Conservation (phyloP, 2,329 filamentous ascomycete species). For the Penicillium decumbens region DNA sequence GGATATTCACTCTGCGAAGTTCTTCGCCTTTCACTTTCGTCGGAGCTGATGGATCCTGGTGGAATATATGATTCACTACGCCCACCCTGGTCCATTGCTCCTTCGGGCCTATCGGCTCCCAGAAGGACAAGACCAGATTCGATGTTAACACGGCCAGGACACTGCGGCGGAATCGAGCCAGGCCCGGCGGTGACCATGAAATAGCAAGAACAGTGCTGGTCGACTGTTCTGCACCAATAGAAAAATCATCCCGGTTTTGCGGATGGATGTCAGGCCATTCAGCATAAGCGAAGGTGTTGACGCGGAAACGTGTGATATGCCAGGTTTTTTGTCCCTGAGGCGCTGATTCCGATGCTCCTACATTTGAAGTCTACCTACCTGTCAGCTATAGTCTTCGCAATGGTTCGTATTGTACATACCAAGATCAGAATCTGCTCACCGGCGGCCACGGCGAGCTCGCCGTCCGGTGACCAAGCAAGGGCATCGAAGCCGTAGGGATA, state of each 20-base stretch:
- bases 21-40: conserved; percentile 19
- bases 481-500: conserved; percentile 52
- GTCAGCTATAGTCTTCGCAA: not conserved
- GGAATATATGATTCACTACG: conserved; percentile 51
- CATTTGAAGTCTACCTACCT: conserved; percentile 7
- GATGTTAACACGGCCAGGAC: conserved; percentile 54
- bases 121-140: conserved; percentile 54
- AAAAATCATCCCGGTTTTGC: conserved; percentile 47
- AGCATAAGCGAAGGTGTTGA: conserved; percentile 49
- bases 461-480: conserved; percentile 57
- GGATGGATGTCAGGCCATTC: conserved; percentile 50
- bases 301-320: conserved; percentile 42
- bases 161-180: conserved; percentile 52
- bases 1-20: conserved; percentile 33
- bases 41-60: conserved; percentile 34
- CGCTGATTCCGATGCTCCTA: conserved; percentile 18
- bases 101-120: conserved; percentile 47
- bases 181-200: conserved; percentile 55
- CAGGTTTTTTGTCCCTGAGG: conserved; percentile 31
- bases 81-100: conserved; percentile 50
- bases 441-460: conserved; percentile 54
- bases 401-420: conserved; percentile 29
- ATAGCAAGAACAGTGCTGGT: conserved; percentile 47
- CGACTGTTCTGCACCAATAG: conserved; percentile 57
- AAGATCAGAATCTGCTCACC: conserved; percentile 54